Conservation (phyloP, 202 grass and related monocot genomes). For the Brachypodium distachyon region DNA sequence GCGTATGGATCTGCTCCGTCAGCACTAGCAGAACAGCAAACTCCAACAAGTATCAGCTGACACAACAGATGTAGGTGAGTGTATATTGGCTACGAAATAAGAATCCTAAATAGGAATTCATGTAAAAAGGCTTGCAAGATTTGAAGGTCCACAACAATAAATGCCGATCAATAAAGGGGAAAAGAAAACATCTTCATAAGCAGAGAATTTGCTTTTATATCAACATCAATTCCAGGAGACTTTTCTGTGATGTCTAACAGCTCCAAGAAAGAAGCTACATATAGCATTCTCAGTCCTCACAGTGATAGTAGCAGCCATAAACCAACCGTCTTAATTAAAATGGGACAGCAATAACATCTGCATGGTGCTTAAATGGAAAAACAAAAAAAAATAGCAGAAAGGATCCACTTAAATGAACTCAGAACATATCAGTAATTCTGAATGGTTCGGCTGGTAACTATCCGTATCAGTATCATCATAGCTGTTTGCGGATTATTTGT, state of each 20-base stretch:
- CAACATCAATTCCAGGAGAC: not conserved
- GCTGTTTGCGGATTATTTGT: not conserved
- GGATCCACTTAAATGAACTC: not conserved
- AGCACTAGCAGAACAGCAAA: constrained; percentile 72
- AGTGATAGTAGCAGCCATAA: not conserved
- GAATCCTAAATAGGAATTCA: not conserved
- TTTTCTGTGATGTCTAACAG: not conserved
- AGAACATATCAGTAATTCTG: not conserved
- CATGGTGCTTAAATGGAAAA: not conserved
- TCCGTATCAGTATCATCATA: not conserved
- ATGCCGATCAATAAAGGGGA: not conserved
- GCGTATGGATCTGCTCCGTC: constrained; percentile 78
- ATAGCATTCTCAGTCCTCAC: not conserved
- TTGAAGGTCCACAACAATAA: not conserved
- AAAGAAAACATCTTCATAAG: not conserved
- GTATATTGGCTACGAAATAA: constrained; percentile 19
- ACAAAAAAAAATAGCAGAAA: not conserved
- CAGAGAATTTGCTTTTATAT: not conserved
- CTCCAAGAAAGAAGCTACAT: not conserved
- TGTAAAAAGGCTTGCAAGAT: not conserved
- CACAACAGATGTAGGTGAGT: constrained; percentile 23
- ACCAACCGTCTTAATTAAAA: not conserved
- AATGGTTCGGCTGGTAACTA: not conserved
- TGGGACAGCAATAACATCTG: not conserved
- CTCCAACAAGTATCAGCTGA: constrained; percentile 85